Conservation (phyloP, 805 yeast genomes). For the Pichia manshurica region DNA sequence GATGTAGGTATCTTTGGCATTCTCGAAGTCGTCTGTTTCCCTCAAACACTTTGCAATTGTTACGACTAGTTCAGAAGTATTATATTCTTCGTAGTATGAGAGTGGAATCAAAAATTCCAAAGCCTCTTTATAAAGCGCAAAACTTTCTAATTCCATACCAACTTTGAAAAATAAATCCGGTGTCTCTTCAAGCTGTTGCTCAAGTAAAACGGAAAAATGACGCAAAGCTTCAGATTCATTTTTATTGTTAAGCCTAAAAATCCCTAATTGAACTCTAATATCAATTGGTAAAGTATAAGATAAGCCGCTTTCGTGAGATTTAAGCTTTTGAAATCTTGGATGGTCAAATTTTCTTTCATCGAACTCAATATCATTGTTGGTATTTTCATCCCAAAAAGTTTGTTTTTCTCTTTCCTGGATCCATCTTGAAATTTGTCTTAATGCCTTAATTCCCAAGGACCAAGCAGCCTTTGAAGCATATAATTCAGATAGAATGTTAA, state of each 20-base stretch:
- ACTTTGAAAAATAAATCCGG: constrained; percentile 73
- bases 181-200: constrained; percentile 49
- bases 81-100: constrained; percentile 46
- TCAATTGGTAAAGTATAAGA: constrained; percentile 71
- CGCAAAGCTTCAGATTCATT: constrained; percentile 62
- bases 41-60: constrained; percentile 73
- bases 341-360: constrained; percentile 60
- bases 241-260: constrained; percentile 60
- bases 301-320: constrained; percentile 34
- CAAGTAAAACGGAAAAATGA: constrained; percentile 60
- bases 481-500: constrained; percentile 78
- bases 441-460: constrained; percentile 54
- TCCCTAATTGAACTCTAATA: constrained; percentile 75
- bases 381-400: constrained; percentile 56
- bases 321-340: constrained; percentile 37
- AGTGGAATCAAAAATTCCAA: constrained; percentile 57
- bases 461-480: constrained; percentile 65
- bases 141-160: constrained; percentile 65
- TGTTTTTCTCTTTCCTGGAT: constrained; percentile 63
- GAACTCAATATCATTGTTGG: constrained; percentile 70
- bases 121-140: constrained; percentile 72
- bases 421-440: constrained; percentile 77
- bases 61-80: constrained; percentile 44
- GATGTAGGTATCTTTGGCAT: constrained; percentile 56
- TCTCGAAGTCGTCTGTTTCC: constrained; percentile 62